Evolutionary conservation across 257 asterid species (phyloP).

Genomic region (Nicotiana knightiana): DNA sequence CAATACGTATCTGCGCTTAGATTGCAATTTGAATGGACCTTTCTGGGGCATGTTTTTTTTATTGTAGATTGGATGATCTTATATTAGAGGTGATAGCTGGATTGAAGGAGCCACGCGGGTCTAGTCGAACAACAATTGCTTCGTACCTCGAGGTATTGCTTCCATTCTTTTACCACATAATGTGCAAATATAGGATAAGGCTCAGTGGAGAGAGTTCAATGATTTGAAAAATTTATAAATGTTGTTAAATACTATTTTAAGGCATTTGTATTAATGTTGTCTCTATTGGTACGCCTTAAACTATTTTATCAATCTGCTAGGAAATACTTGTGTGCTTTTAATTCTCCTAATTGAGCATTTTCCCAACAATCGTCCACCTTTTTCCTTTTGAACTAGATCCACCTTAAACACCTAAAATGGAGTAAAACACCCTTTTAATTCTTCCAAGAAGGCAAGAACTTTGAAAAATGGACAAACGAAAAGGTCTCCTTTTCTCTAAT

Average conservation of each 20-base stretch:
- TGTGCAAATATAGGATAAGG: neutral
- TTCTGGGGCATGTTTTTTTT: constrained; percentile 13
- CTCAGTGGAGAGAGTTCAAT: neutral
- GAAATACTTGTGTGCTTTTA: neutral
- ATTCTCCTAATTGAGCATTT: neutral
- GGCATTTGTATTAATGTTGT: neutral
- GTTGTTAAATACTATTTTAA: too few species aligned
- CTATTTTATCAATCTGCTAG: neutral
- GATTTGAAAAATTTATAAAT: neutral
- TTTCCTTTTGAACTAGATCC: neutral
- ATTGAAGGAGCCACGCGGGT: constrained; percentile 91
- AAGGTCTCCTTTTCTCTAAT: neutral
- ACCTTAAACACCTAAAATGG: neutral
- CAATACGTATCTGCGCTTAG: neutral
- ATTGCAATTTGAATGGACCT: neutral
- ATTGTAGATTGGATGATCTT: constrained; percentile 60
- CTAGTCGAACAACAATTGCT: constrained; percentile 53
- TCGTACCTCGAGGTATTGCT: constrained; percentile 65
- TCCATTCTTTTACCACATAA: neutral
- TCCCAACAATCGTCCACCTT: neutral
- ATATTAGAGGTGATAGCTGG: constrained; percentile 69
- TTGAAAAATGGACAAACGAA: neutral
- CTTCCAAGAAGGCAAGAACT: neutral
- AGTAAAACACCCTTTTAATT: neutral
- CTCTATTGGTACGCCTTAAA: neutral